Evolutionary conservation across 2,329 filamentous ascomycete genomes (phyloP).

Genomic region (Microsporum canis): DNA sequence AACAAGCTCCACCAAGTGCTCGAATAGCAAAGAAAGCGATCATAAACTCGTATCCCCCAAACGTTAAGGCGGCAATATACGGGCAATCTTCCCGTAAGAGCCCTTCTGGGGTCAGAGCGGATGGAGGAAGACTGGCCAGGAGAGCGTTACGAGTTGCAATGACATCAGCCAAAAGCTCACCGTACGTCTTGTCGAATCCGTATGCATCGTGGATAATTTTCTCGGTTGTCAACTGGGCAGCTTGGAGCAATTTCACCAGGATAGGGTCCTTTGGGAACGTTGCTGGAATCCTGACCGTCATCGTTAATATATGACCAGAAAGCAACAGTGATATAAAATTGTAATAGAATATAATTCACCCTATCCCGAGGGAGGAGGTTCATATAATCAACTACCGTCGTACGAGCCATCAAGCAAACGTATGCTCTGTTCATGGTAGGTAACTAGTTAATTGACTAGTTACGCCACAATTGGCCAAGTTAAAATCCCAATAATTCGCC

Average conservation of each 20-base stretch:
- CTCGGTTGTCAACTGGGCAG: neutral
- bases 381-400: too few species aligned
- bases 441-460: too few species aligned
- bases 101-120: slow-evolving; percentile 26
- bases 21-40: slow-evolving; percentile 38
- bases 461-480: too few species aligned
- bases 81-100: slow-evolving; percentile 23
- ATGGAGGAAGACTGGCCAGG: slow-evolving; percentile 18
- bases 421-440: too few species aligned
- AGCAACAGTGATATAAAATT: too few species aligned
- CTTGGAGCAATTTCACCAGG: slow-evolving; percentile 4
- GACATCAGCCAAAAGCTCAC: slow-evolving; percentile 37
- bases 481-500: too few species aligned
- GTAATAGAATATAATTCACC: too few species aligned
- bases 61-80: slow-evolving; percentile 33
- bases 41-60: slow-evolving; percentile 38
- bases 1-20: slow-evolving; percentile 38
- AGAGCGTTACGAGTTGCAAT: slow-evolving; percentile 33
- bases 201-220: slow-evolving; percentile 8
- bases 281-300: too few species aligned
- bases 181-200: slow-evolving; percentile 23
- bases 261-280: slow-evolving; percentile 11
- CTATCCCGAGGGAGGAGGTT: too few species aligned
- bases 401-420: too few species aligned
- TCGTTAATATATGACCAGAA: too few species aligned